These are phyloP conservation scores for Paecilomyces formosus DNA, from an alignment of 2,329 filamentous ascomycete species.

Conservation along the genomic window DNA sequence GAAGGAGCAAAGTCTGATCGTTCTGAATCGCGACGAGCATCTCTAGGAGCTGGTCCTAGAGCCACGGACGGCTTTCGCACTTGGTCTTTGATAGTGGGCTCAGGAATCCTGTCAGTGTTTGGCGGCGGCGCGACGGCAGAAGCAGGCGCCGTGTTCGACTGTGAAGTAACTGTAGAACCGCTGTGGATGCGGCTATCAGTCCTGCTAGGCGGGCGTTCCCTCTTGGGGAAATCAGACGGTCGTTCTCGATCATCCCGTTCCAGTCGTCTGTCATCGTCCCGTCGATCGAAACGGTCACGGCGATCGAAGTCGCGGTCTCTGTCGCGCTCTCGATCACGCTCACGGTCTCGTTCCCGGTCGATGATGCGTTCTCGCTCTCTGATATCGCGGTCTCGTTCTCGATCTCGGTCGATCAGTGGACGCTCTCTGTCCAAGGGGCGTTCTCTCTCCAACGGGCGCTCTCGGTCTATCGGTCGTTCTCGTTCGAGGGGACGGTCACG, in stretches of 20 bases:
- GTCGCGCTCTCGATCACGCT: constrained; percentile 20
- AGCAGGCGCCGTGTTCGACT: constrained; percentile 4
- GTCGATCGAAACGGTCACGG: constrained; percentile 25
- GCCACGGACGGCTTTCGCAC: constrained; percentile 14
- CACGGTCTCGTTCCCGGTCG: constrained; percentile 5
- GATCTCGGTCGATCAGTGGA: constrained; percentile 21
- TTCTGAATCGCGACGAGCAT: constrained; percentile 24
- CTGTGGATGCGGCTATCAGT: constrained; percentile 21
- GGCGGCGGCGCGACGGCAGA: constrained; percentile 7
- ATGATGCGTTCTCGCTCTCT: constrained; percentile 18
- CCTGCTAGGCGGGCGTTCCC: constrained; percentile 30
- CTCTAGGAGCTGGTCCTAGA: constrained; percentile 11
- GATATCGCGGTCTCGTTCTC: constrained; percentile 24
- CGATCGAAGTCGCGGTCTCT: constrained; percentile 25
- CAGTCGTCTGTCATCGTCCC: constrained; percentile 25
- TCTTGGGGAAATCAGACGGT: constrained; percentile 28
- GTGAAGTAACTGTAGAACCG: constrained; percentile 14
- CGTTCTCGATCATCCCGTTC: constrained; percentile 24
- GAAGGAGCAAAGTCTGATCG: constrained; percentile 17
- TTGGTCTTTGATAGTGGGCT: constrained; percentile 17
- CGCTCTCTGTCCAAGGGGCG: constrained; percentile 7
- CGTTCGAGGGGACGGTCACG: constrained; percentile 19
- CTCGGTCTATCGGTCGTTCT: constrained; percentile 18
- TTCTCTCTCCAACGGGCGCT: constrained; percentile 20
- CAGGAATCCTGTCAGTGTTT: constrained; percentile 14